Percentiles rank a stretch among this genome's conserved stretches.
phyloP scores from a whole-genome alignment of 2,329 filamentous ascomycete genomes.

The Ophiobolus disseminans region DNA sequence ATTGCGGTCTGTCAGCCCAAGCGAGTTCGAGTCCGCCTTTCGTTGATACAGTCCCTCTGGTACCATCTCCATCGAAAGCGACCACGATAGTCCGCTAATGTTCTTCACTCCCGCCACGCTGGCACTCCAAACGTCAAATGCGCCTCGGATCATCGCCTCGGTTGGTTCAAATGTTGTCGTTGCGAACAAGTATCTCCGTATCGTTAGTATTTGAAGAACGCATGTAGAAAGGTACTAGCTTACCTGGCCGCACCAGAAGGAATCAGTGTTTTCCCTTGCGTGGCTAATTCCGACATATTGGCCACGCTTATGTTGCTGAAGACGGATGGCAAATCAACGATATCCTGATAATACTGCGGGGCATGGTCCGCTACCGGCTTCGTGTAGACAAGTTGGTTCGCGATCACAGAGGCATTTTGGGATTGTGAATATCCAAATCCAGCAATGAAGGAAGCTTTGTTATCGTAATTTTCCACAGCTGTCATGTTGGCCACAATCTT shows the following conservation, averaged over 20 bases:
- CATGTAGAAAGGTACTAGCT: not conserved
- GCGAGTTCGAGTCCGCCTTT: conserved; percentile 9
- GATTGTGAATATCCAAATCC: not conserved
- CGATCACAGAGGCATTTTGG: not conserved
- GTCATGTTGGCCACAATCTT: not conserved
- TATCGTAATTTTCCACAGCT: not conserved
- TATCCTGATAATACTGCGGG: not conserved
- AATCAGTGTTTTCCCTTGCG: not conserved
- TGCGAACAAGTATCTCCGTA: not conserved
- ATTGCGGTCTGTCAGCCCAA: conserved; percentile 12
- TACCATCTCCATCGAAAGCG: not conserved
- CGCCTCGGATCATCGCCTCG: not conserved
- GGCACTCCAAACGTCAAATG: not conserved
- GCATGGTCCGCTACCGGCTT: not conserved
- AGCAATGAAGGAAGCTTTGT: not conserved
- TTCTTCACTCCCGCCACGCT: not conserved
- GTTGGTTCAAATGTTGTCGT: not conserved
- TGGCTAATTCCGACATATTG: not conserved
- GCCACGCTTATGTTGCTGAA: not conserved
- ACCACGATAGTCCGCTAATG: not conserved
- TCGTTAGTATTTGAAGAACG: not conserved
- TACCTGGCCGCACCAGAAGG: not conserved
- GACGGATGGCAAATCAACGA: not conserved
- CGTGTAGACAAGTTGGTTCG: not conserved
- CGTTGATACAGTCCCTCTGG: not conserved